Evolutionary conservation across 345 rosid genomes (phyloP).

Genomic region (Euphorbia lathyris): DNA sequence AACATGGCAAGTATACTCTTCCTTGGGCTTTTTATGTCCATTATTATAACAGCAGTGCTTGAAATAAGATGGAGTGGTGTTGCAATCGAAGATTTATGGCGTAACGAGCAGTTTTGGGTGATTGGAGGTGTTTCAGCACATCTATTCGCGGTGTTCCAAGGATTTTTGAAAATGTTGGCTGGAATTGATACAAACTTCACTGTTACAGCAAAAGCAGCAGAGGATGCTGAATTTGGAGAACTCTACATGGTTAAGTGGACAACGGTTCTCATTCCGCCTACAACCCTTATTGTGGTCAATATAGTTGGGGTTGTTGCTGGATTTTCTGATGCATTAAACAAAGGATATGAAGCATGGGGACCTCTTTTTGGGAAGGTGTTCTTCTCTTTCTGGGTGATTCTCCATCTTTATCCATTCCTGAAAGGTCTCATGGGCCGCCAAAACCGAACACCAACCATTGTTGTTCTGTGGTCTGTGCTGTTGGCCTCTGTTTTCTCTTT

Average conservation of each 20-base stretch:
- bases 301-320: constrained; percentile 99
- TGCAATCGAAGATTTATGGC: constrained; percentile 90
- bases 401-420: constrained; percentile 96
- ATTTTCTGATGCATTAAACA: constrained; percentile 92
- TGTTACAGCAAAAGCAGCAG: constrained; percentile 90
- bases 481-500: constrained; percentile 94
- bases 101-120: constrained; percentile 98
- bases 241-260: constrained; percentile 94
- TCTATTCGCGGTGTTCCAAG: constrained; percentile 95
- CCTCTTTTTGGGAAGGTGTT: constrained; percentile 93
- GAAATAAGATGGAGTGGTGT: constrained; percentile 98
- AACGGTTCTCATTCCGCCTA: constrained; percentile 83
- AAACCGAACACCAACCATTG: constrained; percentile 92
- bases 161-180: constrained; percentile 82
- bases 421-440: constrained; percentile 99
- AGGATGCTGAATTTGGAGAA: constrained; percentile 86
- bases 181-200: constrained; percentile 97
- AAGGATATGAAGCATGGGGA: constrained; percentile 98
- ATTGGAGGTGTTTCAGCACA: constrained; percentile 98
- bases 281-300: constrained; percentile 79
- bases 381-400: constrained; percentile 94
- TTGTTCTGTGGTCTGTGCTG: constrained; percentile 89
- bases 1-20: constrained; percentile 83
- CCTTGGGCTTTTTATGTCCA: constrained; percentile 90
- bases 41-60: constrained; percentile 74